Percentiles rank a stretch among this genome's conserved stretches.
Conservation (phyloP, 768 basidiomycete species). For the Leucosporidium yakuticum region DNA sequence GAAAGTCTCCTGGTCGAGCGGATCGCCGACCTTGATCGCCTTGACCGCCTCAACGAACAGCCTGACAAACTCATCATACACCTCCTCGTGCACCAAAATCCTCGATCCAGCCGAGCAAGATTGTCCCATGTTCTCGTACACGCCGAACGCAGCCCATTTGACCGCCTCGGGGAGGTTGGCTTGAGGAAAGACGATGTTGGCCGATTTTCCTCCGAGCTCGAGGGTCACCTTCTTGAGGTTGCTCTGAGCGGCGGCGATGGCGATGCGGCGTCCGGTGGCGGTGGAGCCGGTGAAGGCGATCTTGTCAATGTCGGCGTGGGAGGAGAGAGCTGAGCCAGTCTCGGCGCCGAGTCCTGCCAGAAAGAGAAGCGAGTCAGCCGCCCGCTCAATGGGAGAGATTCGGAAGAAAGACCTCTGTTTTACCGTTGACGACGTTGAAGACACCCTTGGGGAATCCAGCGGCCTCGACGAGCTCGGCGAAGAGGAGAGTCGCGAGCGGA, state of each 20-base stretch:
- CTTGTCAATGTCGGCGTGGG: slow-evolving; percentile 61
- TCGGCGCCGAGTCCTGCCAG: slow-evolving; percentile 69
- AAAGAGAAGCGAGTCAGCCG: no score
- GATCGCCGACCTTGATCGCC: slow-evolving; percentile 52
- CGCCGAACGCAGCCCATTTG: background rate
- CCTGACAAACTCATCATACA: slow-evolving; percentile 77
- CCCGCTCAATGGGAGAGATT: no score
- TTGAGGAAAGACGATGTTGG: slow-evolving; percentile 51
- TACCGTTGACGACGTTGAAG: slow-evolving; percentile 76
- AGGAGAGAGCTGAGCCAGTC: slow-evolving; percentile 76
- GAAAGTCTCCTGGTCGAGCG: slow-evolving; percentile 55
- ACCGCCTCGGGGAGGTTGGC: no score
- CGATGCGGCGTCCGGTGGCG: slow-evolving; percentile 76
- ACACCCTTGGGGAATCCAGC: slow-evolving; percentile 91
- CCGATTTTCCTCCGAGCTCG: slow-evolving; percentile 61
- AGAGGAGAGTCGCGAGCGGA: slow-evolving; percentile 23
- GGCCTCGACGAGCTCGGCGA: slow-evolving; percentile 71
- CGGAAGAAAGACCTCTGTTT: no score
- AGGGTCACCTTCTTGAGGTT: slow-evolving; percentile 96
- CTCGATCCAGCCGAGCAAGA: slow-evolving; percentile 81
- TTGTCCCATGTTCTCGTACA: slow-evolving; percentile 1
- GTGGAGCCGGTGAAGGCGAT: slow-evolving; percentile 94
- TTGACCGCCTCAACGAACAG: slow-evolving; percentile 62
- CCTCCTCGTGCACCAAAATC: slow-evolving; percentile 75
- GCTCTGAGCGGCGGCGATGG: slow-evolving; percentile 84